Percentiles rank a stretch among this genome's conserved stretches.
Conservation (phyloP, 495 filamentous ascomycete genomes). For the Hypoxylon perforatum region DNA sequence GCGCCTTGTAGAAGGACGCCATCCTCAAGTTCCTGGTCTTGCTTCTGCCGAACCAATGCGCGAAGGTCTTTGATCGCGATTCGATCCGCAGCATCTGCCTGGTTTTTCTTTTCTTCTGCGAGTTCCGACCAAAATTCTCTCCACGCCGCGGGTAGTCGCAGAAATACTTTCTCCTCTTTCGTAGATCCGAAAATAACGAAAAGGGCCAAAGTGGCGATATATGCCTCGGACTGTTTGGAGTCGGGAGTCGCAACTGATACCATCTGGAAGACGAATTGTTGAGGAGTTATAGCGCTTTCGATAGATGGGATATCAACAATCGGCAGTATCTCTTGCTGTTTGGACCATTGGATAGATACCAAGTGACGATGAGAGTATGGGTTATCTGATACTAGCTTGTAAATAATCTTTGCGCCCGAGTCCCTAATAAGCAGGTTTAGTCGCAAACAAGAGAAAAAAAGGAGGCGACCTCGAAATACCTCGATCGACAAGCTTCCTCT, state of each 20-base stretch:
- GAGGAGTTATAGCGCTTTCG: conserved; percentile 55
- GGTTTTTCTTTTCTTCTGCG: conserved; percentile 71
- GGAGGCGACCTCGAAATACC: conserved; percentile 59
- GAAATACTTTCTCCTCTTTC: conserved; percentile 86
- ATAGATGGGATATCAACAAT: conserved; percentile 52
- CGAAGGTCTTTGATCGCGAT: conserved; percentile 68
- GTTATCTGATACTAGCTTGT: conserved; percentile 73
- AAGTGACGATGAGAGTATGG: conserved; percentile 79
- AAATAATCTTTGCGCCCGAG: conserved; percentile 70
- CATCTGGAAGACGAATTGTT: conserved; percentile 73
- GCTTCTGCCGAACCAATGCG: conserved; percentile 67
- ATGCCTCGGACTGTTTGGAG: conserved; percentile 83
- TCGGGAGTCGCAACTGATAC: conserved; percentile 77
- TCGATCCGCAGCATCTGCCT: conserved; percentile 76
- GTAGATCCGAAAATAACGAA: conserved; percentile 82
- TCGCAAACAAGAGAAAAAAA: conserved; percentile 1
- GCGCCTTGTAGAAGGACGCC: conserved; percentile 78
- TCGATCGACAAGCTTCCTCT: conserved; percentile 87
- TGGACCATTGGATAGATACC: conserved; percentile 83
- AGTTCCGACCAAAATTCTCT: conserved; percentile 88
- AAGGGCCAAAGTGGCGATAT: conserved; percentile 81
- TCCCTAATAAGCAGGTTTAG: conserved; percentile 63
- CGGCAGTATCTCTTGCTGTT: conserved; percentile 69
- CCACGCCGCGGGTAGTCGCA: conserved; percentile 82
- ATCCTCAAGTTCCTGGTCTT: conserved; percentile 71